phyloP scores from a whole-genome alignment of 805 yeast genomes.

The Yarrowia keelungensis region DNA sequence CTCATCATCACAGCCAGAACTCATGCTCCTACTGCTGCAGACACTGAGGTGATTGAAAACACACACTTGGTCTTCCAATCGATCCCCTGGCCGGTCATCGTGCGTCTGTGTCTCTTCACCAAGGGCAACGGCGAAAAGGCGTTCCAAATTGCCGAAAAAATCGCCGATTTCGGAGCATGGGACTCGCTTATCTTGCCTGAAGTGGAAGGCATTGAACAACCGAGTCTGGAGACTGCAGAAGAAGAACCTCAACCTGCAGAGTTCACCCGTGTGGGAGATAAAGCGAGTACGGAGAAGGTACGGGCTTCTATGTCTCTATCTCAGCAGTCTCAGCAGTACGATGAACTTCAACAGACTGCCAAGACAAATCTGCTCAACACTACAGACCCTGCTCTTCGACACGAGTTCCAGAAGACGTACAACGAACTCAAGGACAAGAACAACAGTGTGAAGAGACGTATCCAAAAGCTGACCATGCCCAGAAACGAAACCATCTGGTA shows the following conservation, averaged over 20 bases:
- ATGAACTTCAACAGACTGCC: slow-evolving; percentile 10
- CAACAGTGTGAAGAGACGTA: slow-evolving; percentile 2
- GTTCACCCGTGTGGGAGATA: not conserved
- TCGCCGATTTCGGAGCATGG: slow-evolving; percentile 1
- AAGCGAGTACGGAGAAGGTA: slow-evolving; percentile 13
- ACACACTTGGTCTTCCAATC: not conserved
- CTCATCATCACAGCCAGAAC: slow-evolving; percentile 2
- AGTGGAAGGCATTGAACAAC: slow-evolving; percentile 9
- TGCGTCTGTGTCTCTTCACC: slow-evolving; percentile 3
- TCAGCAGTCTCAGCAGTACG: slow-evolving; percentile 14
- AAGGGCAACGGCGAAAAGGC: not conserved
- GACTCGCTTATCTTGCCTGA: slow-evolving; percentile 4
- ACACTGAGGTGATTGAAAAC: slow-evolving; percentile 2
- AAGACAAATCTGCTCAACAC: slow-evolving; percentile 7
- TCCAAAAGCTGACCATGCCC: slow-evolving; percentile 2
- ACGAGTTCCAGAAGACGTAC: slow-evolving; percentile 22
- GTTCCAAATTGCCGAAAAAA: slow-evolving; percentile 1
- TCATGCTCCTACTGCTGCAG: not conserved
- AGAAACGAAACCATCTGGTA: slow-evolving; percentile 10
- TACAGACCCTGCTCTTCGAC: slow-evolving; percentile 4
- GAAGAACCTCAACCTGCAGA: not conserved
- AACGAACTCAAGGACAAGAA: slow-evolving; percentile 16
- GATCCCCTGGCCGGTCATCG: slow-evolving; percentile 18
- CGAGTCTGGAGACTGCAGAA: not conserved
- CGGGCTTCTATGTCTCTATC: slow-evolving; percentile 11